phyloP scores from a whole-genome alignment of 306 rosid species.

The Prosopis cineraria region DNA sequence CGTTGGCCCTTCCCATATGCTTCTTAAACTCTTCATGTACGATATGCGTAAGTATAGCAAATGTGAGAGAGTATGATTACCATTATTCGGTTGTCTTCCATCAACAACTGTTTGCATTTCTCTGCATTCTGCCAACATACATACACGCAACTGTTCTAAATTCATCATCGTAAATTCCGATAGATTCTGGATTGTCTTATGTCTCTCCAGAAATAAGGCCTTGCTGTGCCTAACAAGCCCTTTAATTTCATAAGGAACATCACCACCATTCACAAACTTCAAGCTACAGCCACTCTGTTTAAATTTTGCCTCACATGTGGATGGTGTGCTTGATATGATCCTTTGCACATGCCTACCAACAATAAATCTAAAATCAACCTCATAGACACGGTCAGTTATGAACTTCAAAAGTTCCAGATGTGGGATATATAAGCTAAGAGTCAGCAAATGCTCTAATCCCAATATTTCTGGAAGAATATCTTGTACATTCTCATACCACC shows the following conservation, averaged over 20 bases:
- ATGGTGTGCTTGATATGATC: background rate
- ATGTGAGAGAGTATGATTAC: background rate
- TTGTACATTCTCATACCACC: constrained; percentile 18
- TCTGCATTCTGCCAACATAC: background rate
- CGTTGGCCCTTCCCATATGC: background rate
- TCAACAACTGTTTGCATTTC: background rate
- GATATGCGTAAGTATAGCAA: background rate
- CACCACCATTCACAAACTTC: background rate
- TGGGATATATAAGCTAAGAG: background rate
- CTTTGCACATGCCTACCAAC: background rate
- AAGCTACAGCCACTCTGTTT: background rate
- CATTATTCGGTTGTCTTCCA: background rate
- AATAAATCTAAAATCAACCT: background rate
- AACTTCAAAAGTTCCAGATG: background rate
- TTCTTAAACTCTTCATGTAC: background rate
- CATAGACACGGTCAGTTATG: background rate
- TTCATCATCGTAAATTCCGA: background rate
- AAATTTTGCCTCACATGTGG: background rate
- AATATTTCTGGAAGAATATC: background rate
- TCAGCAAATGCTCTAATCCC: background rate
- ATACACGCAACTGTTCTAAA: background rate
- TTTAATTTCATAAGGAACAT: background rate
- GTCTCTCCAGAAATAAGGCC: constrained; percentile 26
- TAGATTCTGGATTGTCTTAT: background rate
- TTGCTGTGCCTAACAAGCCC: background rate